These are phyloP conservation scores for Paramecium sexaurelia DNA, from an alignment of 73 alveolate species.

Conservation along the genomic window DNA sequence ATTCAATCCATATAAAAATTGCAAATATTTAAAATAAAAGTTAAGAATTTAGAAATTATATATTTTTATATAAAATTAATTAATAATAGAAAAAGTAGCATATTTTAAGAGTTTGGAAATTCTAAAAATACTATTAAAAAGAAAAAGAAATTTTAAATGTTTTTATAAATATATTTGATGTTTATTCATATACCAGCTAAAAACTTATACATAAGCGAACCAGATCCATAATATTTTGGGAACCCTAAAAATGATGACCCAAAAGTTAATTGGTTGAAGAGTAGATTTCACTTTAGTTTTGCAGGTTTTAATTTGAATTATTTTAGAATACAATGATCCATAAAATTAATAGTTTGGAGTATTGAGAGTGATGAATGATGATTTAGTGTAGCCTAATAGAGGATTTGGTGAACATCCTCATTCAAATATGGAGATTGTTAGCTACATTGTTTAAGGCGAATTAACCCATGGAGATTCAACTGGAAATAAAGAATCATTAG, in stretches of 20 bases:
- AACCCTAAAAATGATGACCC: not conserved
- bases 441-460: constrained; percentile 38
- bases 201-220: not conserved
- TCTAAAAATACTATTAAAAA: not conserved
- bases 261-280: not conserved
- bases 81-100: not conserved
- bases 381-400: constrained; percentile 68
- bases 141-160: not conserved
- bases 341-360: constrained; percentile 51
- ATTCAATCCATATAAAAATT: too few relatives aligned
- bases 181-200: not conserved
- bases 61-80: too few relatives aligned
- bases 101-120: not conserved
- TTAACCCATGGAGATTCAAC: constrained; percentile 15
- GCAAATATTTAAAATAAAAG: too few relatives aligned
- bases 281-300: constrained; percentile 22
- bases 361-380: constrained; percentile 72
- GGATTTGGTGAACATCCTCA: constrained; percentile 73
- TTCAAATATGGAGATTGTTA: constrained; percentile 29
- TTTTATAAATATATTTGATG: not conserved
- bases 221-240: not conserved
- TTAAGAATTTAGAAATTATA: too few relatives aligned
- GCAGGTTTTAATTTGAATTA: not conserved
- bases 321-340: not conserved
- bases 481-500: constrained; percentile 22